A percentile compares a stretch with the other conserved stretches of the same genome.
phyloP scores from a whole-genome alignment of 306 rosid genomes.

The Dryas octopetala region DNA sequence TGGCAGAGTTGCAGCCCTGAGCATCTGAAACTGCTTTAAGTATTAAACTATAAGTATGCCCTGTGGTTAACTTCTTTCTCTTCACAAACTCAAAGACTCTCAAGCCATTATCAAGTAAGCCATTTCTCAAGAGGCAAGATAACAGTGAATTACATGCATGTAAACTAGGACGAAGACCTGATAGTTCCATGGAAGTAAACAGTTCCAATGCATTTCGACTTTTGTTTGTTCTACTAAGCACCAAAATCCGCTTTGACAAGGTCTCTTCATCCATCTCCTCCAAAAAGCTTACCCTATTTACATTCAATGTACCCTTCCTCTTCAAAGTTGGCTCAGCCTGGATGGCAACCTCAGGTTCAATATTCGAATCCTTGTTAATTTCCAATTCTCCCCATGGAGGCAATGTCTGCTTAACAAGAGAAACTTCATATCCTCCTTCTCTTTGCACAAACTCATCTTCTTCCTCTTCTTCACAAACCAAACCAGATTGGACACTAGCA shows the following conservation, averaged over 20 bases:
- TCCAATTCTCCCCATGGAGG: constrained; percentile 51
- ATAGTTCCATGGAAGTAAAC: constrained; percentile 69
- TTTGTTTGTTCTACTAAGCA: constrained; percentile 77
- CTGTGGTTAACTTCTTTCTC: constrained; percentile 49
- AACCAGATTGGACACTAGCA: constrained; percentile 26
- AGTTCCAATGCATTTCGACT: constrained; percentile 70
- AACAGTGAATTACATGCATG: constrained; percentile 86
- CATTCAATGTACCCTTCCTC: constrained; percentile 31
- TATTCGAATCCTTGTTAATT: constrained; percentile 18
- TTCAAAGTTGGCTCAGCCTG: constrained; percentile 25
- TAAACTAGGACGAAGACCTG: constrained; percentile 61
- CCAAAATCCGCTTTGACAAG: constrained; percentile 67
- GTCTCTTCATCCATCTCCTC: constrained; percentile 66
- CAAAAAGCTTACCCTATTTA: constrained; percentile 40
- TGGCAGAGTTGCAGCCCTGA: constrained; percentile 49
- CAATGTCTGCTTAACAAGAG: constrained; percentile 34
- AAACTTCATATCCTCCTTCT: constrained; percentile 27
- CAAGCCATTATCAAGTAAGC: constrained; percentile 53
- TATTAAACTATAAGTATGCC: constrained; percentile 74
- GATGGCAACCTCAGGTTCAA: constrained; percentile 25
- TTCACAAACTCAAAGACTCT: constrained; percentile 56
- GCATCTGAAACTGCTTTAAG: constrained; percentile 63
- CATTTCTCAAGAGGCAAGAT: constrained; percentile 72
- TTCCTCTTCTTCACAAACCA: constrained; percentile 34
- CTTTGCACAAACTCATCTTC: constrained; percentile 15